Conservation (phyloP, 805 yeast species). For the Saccharomycopsis microspora region DNA sequence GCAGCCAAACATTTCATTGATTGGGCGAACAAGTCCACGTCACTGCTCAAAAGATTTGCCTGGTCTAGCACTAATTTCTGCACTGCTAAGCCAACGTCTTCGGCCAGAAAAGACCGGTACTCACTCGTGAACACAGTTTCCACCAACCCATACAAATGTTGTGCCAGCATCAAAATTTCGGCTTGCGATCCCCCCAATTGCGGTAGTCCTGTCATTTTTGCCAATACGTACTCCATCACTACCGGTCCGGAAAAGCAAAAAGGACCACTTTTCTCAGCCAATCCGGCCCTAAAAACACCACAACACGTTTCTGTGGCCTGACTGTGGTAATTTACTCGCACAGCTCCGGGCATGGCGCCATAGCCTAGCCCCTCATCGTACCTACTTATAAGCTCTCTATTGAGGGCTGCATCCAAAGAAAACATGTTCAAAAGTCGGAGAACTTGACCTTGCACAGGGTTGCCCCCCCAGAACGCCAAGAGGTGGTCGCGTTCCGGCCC, state of each 20-base stretch:
- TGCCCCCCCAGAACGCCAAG: conserved; percentile 37
- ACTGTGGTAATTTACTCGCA: conserved; percentile 24
- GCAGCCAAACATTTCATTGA: conserved; percentile 1
- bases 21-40: conserved; percentile 8
- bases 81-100: background rate
- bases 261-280: conserved; percentile 59
- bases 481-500: conserved; percentile 20
- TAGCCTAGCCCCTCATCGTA: conserved; percentile 31
- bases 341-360: conserved; percentile 24
- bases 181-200: background rate
- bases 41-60: background rate
- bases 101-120: conserved; percentile 22
- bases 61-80: conserved; percentile 4
- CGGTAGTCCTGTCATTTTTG: conserved; percentile 19
- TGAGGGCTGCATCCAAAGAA: conserved; percentile 3
- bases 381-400: conserved; percentile 17
- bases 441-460: conserved; percentile 37
- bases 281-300: conserved; percentile 48
- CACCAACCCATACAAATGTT: conserved; percentile 20
- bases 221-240: conserved; percentile 29
- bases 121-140: conserved; percentile 23
- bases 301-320: conserved; percentile 54
- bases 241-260: conserved; percentile 38
- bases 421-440: conserved; percentile 17
- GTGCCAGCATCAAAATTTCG: background rate